Base-by-base conservation (phyloP, 805 yeast genomes). In the Saccharomycopsis javanensis region DNA sequence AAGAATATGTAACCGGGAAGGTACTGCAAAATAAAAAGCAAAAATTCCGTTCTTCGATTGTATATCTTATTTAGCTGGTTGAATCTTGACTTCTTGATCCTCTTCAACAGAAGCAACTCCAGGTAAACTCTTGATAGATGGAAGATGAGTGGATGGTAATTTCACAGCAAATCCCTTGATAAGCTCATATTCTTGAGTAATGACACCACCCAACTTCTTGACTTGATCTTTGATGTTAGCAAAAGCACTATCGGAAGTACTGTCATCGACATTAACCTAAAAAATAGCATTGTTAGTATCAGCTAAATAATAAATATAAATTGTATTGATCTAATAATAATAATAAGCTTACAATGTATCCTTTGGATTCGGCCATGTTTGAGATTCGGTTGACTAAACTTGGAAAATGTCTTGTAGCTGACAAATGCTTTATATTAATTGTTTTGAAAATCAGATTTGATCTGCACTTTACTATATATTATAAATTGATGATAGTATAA, bases 141-240 rank as follows among this genome's bases (percentile, higher is more conserved):
- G 67, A 35, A 78, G 72, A 62, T 80, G 84, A 61, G 75, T 59
- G 7, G 73, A 69, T 48, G 90, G 89, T 60, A 85, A 69, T 64
- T 80, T 79, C 58, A 79, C 76, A 54, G 79, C 72, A 64, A 80
- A 83, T 0, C 88, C 90, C 71, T 84, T 85, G 71, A 85, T 82
- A 67, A 85, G 72, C 55, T 75, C 70, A 68, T 76, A 84, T 62
- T 84, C 87, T 61, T 78, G 80, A 53, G 78, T 77, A 66, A 85
- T 76, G 55, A 73, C 74, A 55, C 88, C 89, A 45, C 88, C 88
- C 55, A 80, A 64, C 35, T 77, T 74, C 31, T 66, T 51, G 59
- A 83, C 68, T 57, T 75, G 72, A 55, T 74, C 71, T 65, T 84
- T 82, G 70, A 83, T 51, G 34, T 66, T 42, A 70, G 54, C 45